These are phyloP conservation scores for Ascochyta fabae DNA, from an alignment of 2,329 filamentous ascomycete species.

Conservation along the genomic window DNA sequence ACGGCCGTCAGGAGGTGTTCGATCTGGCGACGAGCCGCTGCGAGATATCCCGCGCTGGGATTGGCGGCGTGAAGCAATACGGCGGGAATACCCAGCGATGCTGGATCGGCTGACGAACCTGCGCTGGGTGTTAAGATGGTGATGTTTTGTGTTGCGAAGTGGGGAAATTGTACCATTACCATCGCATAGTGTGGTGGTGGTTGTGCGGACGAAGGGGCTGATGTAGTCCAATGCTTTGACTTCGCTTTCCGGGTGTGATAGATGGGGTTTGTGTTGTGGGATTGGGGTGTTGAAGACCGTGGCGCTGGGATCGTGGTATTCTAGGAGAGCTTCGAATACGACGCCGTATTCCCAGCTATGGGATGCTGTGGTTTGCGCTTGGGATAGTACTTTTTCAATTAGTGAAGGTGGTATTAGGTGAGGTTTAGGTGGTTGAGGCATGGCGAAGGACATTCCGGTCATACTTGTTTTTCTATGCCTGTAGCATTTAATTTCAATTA, in stretches of 20 bases:
- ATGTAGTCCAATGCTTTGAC: constrained; percentile 46
- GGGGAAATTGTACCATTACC: constrained; percentile 38
- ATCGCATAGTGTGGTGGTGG: constrained; percentile 40
- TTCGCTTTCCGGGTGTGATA: constrained; percentile 23
- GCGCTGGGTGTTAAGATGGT: not conserved
- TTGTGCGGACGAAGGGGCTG: constrained; percentile 39
- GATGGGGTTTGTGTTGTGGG: constrained; percentile 37
- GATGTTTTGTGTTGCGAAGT: not conserved
- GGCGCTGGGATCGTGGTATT: constrained; percentile 47
- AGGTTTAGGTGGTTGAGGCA: not conserved
- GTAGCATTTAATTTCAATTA: not conserved
- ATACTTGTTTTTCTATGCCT: not conserved
- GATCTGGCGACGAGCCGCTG: constrained; percentile 51
- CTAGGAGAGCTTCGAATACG: constrained; percentile 50
- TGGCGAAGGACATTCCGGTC: not conserved
- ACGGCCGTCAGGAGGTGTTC: constrained; percentile 50
- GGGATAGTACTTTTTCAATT: constrained; percentile 28
- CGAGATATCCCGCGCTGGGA: constrained; percentile 36
- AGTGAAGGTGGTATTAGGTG: constrained; percentile 62
- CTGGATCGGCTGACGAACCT: constrained; percentile 53
- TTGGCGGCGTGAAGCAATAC: constrained; percentile 51
- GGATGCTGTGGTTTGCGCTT: constrained; percentile 41
- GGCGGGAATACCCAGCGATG: constrained; percentile 54
- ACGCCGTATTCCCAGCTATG: constrained; percentile 54
- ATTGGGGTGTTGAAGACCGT: constrained; percentile 51